Evolutionary conservation across 2,329 filamentous ascomycete species (phyloP), one percentile per base, ranked within the genome.

Genomic region (Aspergillus neotritici): DNA sequence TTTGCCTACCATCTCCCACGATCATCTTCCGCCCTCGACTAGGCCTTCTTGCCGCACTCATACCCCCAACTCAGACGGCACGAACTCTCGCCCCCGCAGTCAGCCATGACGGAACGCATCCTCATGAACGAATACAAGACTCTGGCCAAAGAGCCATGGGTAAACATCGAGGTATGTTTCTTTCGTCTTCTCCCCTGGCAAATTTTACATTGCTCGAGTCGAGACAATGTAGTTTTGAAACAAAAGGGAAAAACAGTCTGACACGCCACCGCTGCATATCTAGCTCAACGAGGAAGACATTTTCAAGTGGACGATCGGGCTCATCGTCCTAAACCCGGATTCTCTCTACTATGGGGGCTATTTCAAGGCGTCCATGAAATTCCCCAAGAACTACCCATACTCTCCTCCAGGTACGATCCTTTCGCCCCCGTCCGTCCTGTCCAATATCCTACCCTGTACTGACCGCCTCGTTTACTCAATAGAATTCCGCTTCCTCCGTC

Each of bases 311-410:
- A 82, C 80, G 48, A 74, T 97, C 37, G 90, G 86, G 3, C 79
- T 98, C 45, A 90, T 95, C 71, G 87, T 96, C 31, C 79, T 96
- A 58, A 97, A 97, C 67, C 80, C 87, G 0, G 90, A 95, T 56
- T 95, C 89, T 50, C 76, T 85, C 52, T 97, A 94, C 74, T 84
- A 95, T 58, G 90, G 90, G 47, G 93, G 86, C 53, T 98, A 95
- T 67, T 88, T 96, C 67, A 90, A 80, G 75, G 87, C 87, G 42
- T 82, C 86, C 57, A 93, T 98, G 83, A 81, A 76, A 15, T 97
- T 98, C 59, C 83, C 86, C 8, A 73, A 76, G 57, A 90, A 95
- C 57, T 98, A 97, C 67, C 93, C 93, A 0, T 94, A 87, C 71
- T 77, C 80, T 33, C 91, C 91, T 21, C 91, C 91, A 17, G 69